Evolutionary conservation across 2,329 filamentous ascomycete genomes (phyloP), one percentile per base, ranked within the genome.

Genomic region (Fusarium gaditjirri): DNA sequence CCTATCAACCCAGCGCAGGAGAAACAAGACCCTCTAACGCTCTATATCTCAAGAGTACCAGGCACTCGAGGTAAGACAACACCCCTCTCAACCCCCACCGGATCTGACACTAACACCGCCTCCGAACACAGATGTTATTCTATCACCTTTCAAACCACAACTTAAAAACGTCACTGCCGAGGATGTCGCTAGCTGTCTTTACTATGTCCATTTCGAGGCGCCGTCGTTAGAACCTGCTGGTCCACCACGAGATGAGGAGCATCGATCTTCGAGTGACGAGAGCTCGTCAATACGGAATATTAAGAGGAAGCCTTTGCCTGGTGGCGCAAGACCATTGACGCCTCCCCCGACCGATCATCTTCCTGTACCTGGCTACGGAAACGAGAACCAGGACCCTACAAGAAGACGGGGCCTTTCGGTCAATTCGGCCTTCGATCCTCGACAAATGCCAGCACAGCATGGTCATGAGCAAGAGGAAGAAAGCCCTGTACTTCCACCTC

Each of bases 31-130:
- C 90, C 94, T 8, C 82, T 98, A 55, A 90, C 91, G 5, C 88
- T 99, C 43, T 99, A 99, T 82, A 97, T 99, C 73, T 94, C 95
- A 39, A 87, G 95, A 73, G 95, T 99, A 1, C 96, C 96, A 2
- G 95, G 95, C 27, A 97, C 93, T 71, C 90, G 91, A 91, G 94
- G 94, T 95, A 85, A 73, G 84, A 80, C 35, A 70, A 44, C 42
- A 19, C 46, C 66, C 27, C 54, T 54, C 43, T 42, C 53, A 36
- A 35, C 23, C 25, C 44, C 66, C 56, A 63, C 58, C 60, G 25
- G 58, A 44, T 52, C 61, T 64, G 41, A 73, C 66, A 73, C 68
- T 73, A 60, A 59, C 54, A 65, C 62, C 68, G 66, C 63, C 61
- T 25, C n/a, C 49, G 9, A 42, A 47, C 27, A n/a, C 44, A 96